These are phyloP conservation scores for Pseudogymnoascus pannorum DNA, from an alignment of 2,329 filamentous ascomycete species.

Conservation along the genomic window DNA sequence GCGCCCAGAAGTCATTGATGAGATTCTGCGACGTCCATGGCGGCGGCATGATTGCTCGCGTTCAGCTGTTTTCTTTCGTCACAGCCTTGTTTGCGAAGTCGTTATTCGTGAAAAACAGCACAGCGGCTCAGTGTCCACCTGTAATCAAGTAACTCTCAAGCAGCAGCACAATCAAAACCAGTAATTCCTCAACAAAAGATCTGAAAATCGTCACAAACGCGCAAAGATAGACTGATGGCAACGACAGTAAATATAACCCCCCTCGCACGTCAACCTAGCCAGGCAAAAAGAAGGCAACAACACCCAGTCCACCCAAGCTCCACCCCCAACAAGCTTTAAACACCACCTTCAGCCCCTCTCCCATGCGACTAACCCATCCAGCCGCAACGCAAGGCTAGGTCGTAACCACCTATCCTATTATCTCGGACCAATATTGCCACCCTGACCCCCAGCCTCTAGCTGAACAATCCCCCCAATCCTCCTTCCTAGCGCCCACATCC, in stretches of 20 bases:
- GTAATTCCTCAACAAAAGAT: too few relatives aligned
- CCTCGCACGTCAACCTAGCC: not conserved
- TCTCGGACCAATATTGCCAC: not conserved
- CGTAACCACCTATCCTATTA: too few relatives aligned
- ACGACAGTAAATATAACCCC: not conserved
- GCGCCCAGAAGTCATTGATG: not conserved
- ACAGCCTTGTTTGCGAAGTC: not conserved
- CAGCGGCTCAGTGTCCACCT: not conserved
- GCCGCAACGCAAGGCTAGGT: not conserved
- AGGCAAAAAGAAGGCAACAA: not conserved
- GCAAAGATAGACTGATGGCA: not conserved
- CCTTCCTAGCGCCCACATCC: not conserved
- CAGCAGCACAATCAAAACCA: too few relatives aligned
- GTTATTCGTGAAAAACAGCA: not conserved
- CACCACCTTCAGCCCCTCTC: not conserved
- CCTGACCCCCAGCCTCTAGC: not conserved
- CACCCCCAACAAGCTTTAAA: not conserved
- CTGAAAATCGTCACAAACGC: too few relatives aligned
- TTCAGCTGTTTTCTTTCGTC: not conserved
- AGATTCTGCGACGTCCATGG: conserved; percentile 2
- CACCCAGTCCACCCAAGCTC: not conserved
- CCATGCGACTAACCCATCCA: not conserved
- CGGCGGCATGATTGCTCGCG: not conserved
- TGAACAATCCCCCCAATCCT: not conserved
- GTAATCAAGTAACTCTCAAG: not conserved